These are phyloP conservation scores for Colletotrichum liaoningense DNA, from an alignment of 2,329 filamentous ascomycete species.

Conservation along the genomic window DNA sequence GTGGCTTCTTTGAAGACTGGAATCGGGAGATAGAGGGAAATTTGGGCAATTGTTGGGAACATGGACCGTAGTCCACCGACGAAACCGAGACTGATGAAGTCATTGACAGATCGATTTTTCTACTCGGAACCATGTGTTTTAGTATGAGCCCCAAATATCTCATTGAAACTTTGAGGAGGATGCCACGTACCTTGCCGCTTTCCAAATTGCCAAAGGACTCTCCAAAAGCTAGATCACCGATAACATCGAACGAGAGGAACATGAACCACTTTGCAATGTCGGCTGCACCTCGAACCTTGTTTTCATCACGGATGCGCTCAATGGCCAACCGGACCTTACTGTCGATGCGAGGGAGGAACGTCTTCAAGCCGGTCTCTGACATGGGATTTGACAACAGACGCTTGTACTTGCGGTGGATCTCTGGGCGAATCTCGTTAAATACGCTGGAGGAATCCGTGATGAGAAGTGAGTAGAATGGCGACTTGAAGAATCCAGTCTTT, in stretches of 20 bases:
- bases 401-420: conserved; percentile 47
- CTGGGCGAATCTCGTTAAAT: conserved; percentile 16
- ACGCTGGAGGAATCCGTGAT: conserved; percentile 34
- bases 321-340: conserved; percentile 54
- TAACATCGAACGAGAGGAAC: conserved; percentile 57
- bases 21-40: conserved; percentile 22
- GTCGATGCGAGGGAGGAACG: conserved; percentile 52
- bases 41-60: conserved; percentile 13
- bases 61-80: conserved; percentile 24
- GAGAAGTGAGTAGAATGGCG: conserved; percentile 18
- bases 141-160: not conserved
- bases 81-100: conserved; percentile 28
- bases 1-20: conserved; percentile 25
- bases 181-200: conserved; percentile 44
- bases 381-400: conserved; percentile 54
- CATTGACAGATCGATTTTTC: conserved; percentile 28
- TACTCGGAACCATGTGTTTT: not conserved
- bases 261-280: conserved; percentile 67
- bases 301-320: conserved; percentile 56
- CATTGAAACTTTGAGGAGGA: not conserved
- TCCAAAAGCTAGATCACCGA: conserved; percentile 45
- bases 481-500: conserved; percentile 18
- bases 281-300: conserved; percentile 45
- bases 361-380: conserved; percentile 50
- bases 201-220: conserved; percentile 43